These are phyloP conservation scores for Fusarium siculi DNA, from an alignment of 2,329 filamentous ascomycete genomes.

Conservation along the genomic window DNA sequence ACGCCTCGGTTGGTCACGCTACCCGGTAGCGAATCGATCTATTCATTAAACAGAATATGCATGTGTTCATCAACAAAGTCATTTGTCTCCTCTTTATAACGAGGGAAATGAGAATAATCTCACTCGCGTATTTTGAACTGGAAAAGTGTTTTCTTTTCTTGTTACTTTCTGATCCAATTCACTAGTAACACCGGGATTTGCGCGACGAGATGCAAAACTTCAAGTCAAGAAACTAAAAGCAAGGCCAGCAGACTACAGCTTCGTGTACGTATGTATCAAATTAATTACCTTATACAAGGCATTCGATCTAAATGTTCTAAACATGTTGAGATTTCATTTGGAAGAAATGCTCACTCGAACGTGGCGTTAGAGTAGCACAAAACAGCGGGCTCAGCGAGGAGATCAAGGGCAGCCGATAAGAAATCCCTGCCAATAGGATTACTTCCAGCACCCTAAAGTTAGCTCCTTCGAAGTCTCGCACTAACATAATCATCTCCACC, in stretches of 20 bases:
- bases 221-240: too few relatives aligned
- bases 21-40: background rate
- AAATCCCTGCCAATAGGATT: background rate
- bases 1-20: background rate
- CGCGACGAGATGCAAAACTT: too few relatives aligned
- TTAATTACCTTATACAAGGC: rapidly evolving
- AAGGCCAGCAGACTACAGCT: rapidly evolving
- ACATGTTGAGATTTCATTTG: background rate
- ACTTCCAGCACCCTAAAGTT: rapidly evolving
- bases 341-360: background rate
- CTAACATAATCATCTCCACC: background rate
- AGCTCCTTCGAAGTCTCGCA: background rate
- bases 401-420: rapidly evolving
- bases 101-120: too few relatives aligned
- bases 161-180: too few relatives aligned
- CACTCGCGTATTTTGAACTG: too few relatives aligned
- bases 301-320: rapidly evolving
- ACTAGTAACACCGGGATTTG: too few relatives aligned
- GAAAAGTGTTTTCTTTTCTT: background rate
- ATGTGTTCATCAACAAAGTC: too few relatives aligned
- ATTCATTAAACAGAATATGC: rapidly evolving
- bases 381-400: rapidly evolving
- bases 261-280: rapidly evolving
- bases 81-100: too few relatives aligned
- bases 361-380: background rate